Evolutionary conservation across 768 basidiomycete species (phyloP).

Genomic region (Collybia sp.): DNA sequence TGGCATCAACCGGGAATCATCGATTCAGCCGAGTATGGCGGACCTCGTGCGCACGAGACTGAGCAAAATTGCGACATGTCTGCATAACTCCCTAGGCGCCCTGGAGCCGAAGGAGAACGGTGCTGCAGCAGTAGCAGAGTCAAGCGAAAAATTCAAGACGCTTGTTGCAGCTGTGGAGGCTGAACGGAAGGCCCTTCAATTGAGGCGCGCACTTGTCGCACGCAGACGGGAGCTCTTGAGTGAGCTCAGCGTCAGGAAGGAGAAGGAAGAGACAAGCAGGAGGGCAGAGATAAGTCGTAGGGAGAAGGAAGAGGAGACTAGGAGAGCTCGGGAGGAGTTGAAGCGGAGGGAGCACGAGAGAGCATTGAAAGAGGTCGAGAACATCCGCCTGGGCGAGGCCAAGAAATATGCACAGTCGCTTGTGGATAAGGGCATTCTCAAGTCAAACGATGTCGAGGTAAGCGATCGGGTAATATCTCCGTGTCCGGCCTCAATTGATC

Average conservation of each 20-base stretch:
- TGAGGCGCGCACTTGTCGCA: constrained; percentile 78
- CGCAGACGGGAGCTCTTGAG: constrained; percentile 81
- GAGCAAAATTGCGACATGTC: constrained; percentile 63
- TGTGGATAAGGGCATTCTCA: constrained; percentile 73
- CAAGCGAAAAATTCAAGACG: constrained; percentile 50
- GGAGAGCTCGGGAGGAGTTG: constrained; percentile 57
- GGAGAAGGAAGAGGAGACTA: constrained; percentile 68
- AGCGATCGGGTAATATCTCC: constrained; percentile 19
- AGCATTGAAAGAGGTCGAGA: constrained; percentile 69
- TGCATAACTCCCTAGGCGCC: constrained; percentile 65
- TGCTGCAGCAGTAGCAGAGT: constrained; percentile 44
- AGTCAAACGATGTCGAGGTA: constrained; percentile 60
- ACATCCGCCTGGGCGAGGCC: constrained; percentile 75
- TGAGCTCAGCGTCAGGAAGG: constrained; percentile 80
- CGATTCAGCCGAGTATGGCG: constrained; percentile 67
- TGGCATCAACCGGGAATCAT: constrained; percentile 27
- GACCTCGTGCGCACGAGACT: constrained; percentile 77
- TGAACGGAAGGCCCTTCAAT: constrained; percentile 72
- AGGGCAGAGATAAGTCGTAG: constrained; percentile 63
- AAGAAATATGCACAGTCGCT: constrained; percentile 83
- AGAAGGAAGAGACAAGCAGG: constrained; percentile 82
- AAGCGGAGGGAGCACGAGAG: constrained; percentile 63
- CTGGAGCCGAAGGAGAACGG: constrained; percentile 41
- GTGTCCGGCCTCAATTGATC: constrained; percentile 3
- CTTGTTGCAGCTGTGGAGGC: constrained; percentile 63